Evolutionary conservation across 2,329 filamentous ascomycete species (phyloP), one percentile per base, ranked within the genome.

Genomic region (Metarhizium anisopliae): DNA sequence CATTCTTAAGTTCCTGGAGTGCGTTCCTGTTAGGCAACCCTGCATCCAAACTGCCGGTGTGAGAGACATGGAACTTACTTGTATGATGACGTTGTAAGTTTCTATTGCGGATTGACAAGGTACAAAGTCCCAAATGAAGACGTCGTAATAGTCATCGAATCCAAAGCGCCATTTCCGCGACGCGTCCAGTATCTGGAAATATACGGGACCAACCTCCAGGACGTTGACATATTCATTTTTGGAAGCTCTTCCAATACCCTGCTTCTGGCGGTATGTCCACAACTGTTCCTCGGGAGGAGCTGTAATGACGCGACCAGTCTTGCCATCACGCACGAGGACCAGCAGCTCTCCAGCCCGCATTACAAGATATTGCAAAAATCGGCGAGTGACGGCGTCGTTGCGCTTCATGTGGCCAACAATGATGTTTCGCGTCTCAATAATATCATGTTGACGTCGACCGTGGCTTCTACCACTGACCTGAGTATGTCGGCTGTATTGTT

Each of bases 381-480:
- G 63, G 7, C 60, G 53, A 0, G 65, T 67, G 8, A 66, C 57
- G 11, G 61, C 61, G 14, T 67, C 63, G 11, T 63, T 63, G 0
- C 65, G 57, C 47, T 67, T 67, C 65, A 67, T 67, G 35, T 67
- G 62, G 4, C 62, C 65, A 1, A 59, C 60, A 7, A 67, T 53
- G 25, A 67, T 59, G 6, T 67, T 67, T 38, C 64, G 61, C n/a
- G 58, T 52, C 57, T 67, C 63, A 5, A 65, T 51, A 4, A 67
- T 60, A 6, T 66, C 60, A 18, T 66, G 62, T 29, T 63, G 59
- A 2, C 63, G 63, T 4, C 63, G 62, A 14, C 16, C 40, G 3
- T 57, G 59, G 30, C 62, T 54, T 38, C 65, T 53, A 1, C 63
- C 59, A 1, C 63, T 59, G 2, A 61, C 40, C 18, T 67, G 62